phyloP scores from a whole-genome alignment of 1,284 basidiomycete genomes.

The Sanghuangporus sanghuang region DNA sequence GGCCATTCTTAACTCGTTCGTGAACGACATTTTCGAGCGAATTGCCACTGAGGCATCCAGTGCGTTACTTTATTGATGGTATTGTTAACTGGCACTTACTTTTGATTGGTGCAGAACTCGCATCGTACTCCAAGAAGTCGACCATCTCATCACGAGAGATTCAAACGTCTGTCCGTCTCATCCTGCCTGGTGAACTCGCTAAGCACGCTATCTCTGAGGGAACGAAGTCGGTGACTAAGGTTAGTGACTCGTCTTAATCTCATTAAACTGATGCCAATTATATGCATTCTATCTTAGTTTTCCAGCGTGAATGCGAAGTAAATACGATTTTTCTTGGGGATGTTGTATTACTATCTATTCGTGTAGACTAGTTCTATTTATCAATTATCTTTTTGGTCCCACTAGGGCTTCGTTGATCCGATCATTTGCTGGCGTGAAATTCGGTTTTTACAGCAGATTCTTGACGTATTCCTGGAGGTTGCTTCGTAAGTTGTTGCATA shows the following conservation, averaged over 20 bases:
- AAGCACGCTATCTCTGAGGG: slow-evolving; percentile 70
- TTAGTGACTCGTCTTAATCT: slow-evolving; percentile 21
- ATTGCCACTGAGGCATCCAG: slow-evolving; percentile 49
- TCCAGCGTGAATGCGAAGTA: slow-evolving; percentile 62
- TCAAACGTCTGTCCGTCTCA: slow-evolving; percentile 52
- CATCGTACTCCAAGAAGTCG: slow-evolving; percentile 53
- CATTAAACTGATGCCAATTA: slow-evolving; percentile 4
- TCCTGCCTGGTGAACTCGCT: slow-evolving; percentile 56
- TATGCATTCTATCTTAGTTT: slow-evolving; percentile 35
- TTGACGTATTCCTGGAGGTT: too few relatives aligned
- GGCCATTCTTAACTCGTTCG: slow-evolving; percentile 52
- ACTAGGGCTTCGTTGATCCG: not conserved
- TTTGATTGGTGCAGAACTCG: slow-evolving; percentile 32
- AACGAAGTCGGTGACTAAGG: slow-evolving; percentile 32
- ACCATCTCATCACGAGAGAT: slow-evolving; percentile 58
- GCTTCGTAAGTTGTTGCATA: too few relatives aligned
- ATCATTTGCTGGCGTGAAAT: not conserved
- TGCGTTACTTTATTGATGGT: slow-evolving; percentile 22
- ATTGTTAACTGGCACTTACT: slow-evolving; percentile 12
- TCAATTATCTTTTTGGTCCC: not conserved
- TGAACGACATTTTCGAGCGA: slow-evolving; percentile 51
- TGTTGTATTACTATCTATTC: slow-evolving; percentile 14
- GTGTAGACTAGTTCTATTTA: slow-evolving; percentile 15
- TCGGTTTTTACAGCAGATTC: too few relatives aligned
- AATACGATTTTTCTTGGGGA: not conserved